phyloP scores from a whole-genome alignment of 2,329 filamentous ascomycete species.

The Fusarium albosuccineum region DNA sequence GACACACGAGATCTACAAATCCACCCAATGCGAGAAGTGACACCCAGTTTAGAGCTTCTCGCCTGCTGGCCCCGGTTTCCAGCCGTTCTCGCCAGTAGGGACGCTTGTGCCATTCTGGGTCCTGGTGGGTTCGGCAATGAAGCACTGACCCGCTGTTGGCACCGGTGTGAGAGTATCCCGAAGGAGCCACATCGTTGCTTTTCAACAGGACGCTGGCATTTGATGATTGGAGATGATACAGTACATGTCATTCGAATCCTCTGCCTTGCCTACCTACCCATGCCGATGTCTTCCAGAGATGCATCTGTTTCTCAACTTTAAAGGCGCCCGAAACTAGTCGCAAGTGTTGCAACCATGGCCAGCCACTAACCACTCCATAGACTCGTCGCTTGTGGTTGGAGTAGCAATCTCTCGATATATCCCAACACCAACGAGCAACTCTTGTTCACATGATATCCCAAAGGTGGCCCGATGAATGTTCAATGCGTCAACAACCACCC shows the following conservation, averaged over 20 bases:
- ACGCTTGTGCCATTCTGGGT: constrained; percentile 27
- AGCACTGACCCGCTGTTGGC: constrained; percentile 41
- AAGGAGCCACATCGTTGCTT: constrained; percentile 38
- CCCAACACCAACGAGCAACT: constrained; percentile 16
- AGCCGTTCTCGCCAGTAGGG: constrained; percentile 24
- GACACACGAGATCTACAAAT: constrained; percentile 32
- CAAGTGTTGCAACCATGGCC: not conserved
- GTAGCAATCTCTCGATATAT: constrained; percentile 4
- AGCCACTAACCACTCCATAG: not conserved
- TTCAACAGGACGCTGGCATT: constrained; percentile 17
- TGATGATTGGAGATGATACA: constrained; percentile 24
- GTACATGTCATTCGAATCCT: not conserved
- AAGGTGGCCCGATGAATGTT: constrained; percentile 33
- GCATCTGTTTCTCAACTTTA: not conserved
- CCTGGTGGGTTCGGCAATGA: constrained; percentile 36
- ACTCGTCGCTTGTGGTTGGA: constrained; percentile 3
- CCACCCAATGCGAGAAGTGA: constrained; percentile 28
- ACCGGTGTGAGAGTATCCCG: constrained; percentile 35
- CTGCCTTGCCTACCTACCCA: not conserved
- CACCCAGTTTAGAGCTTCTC: constrained; percentile 11
- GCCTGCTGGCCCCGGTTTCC: constrained; percentile 10
- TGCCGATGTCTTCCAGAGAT: not conserved
- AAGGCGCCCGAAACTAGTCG: constrained; percentile 7
- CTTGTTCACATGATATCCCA: constrained; percentile 32
- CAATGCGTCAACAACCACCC: constrained; percentile 30